These are phyloP conservation scores for Haplographium delicatum DNA, from an alignment of 495 filamentous ascomycete species.

Conservation along the genomic window DNA sequence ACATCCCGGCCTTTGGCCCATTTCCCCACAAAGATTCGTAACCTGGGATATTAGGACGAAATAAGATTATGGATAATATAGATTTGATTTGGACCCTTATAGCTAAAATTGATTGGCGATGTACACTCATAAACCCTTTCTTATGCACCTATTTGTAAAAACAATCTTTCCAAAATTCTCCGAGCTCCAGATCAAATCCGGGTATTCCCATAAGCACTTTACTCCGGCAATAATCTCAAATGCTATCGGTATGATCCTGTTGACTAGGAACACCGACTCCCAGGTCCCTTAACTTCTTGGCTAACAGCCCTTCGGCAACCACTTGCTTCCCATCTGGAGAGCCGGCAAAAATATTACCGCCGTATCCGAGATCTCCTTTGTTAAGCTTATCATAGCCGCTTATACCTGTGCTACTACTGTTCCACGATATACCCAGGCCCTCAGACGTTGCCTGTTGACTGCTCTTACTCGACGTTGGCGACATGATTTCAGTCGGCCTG, in stretches of 20 bases:
- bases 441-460: constrained; percentile 15
- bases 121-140: too few species aligned
- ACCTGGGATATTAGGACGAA: too few species aligned
- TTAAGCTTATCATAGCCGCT: constrained; percentile 59
- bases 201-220: constrained; percentile 22
- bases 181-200: constrained; percentile 11
- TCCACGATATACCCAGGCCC: constrained; percentile 8
- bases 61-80: too few species aligned
- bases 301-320: constrained; percentile 48
- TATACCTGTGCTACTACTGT: constrained; percentile 19
- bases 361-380: constrained; percentile 63
- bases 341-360: constrained; percentile 49
- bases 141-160: too few species aligned
- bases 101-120: too few species aligned
- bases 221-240: constrained; percentile 20
- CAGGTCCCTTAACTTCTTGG: constrained; percentile 46
- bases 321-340: constrained; percentile 32
- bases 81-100: too few species aligned
- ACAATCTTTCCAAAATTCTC: neutral
- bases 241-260: constrained; percentile 14
- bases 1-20: neutral
- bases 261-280: constrained; percentile 27
- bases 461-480: constrained; percentile 25
- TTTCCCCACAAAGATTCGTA: neutral
- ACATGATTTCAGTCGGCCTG: constrained; percentile 14